These are phyloP conservation scores for Pestalotiopsis sp. DNA, from an alignment of 2,329 filamentous ascomycete species.

Conservation along the genomic window DNA sequence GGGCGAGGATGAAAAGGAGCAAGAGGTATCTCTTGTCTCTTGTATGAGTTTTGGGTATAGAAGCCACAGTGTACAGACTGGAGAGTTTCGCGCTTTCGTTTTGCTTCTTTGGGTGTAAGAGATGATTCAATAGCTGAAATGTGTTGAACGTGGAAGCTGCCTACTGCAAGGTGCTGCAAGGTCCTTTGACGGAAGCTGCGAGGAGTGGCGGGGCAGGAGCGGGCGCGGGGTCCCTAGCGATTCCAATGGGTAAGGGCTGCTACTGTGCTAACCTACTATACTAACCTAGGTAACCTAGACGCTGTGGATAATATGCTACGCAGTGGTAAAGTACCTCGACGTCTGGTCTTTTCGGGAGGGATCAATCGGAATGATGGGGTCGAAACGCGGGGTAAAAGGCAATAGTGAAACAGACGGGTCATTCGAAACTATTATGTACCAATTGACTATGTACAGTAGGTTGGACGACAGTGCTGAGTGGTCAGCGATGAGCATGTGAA, in stretches of 20 bases:
- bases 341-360: neutral
- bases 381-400: neutral
- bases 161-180: neutral
- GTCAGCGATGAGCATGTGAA: neutral
- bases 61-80: slow-evolving; percentile 4
- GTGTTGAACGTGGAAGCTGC: neutral
- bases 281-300: too few species aligned
- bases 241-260: neutral
- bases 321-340: too few species aligned
- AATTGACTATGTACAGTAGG: neutral
- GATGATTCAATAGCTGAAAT: neutral
- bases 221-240: neutral
- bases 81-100: neutral
- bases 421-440: neutral
- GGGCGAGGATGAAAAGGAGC: slow-evolving; percentile 51
- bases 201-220: neutral
- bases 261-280: too few species aligned
- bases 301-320: too few species aligned
- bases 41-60: neutral
- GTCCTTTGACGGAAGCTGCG: slow-evolving; percentile 5
- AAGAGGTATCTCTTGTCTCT: slow-evolving; percentile 29
- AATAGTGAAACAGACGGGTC: neutral
- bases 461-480: neutral
- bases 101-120: neutral
- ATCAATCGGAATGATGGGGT: neutral